These are phyloP conservation scores for Boechera retrofracta DNA, from an alignment of 345 rosid genomes.

Conservation along the genomic window DNA sequence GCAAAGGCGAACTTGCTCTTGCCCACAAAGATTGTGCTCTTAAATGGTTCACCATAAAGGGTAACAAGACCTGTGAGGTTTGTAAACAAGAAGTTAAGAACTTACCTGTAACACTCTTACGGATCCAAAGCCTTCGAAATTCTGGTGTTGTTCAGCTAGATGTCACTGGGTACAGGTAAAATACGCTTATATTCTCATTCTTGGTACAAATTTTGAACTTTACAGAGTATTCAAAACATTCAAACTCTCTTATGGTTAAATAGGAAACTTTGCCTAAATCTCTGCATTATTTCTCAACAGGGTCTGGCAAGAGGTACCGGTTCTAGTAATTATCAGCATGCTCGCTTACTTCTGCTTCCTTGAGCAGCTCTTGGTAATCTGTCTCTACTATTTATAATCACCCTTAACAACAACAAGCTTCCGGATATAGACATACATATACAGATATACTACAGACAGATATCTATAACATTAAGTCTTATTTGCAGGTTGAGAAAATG, in stretches of 20 bases:
- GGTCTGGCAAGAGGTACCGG: conserved; percentile 92
- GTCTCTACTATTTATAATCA: background rate
- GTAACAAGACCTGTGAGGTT: conserved; percentile 90
- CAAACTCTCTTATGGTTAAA: conserved; percentile 5
- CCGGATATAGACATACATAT: background rate
- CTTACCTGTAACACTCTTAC: conserved; percentile 82
- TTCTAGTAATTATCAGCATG: conserved; percentile 86
- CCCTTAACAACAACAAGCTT: background rate
- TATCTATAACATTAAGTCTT: conserved; percentile 25
- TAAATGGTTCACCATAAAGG: conserved; percentile 95
- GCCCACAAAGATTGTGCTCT: conserved; percentile 94
- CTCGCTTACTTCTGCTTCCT: conserved; percentile 93
- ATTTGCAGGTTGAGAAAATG: conserved; percentile 71
- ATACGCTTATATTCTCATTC: background rate
- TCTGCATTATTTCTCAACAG: conserved; percentile 48
- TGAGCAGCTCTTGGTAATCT: conserved; percentile 84
- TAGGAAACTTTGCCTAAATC: background rate
- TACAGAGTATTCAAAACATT: background rate
- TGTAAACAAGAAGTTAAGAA: conserved; percentile 88
- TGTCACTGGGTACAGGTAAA: conserved; percentile 42
- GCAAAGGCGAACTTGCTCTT: conserved; percentile 96
- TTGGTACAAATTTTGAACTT: background rate
- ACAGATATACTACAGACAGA: background rate
- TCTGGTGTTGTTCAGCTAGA: conserved; percentile 44
- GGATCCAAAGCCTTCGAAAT: conserved; percentile 64